Percentiles rank a stretch among this genome's conserved stretches.
phyloP scores from a whole-genome alignment of 2,329 filamentous ascomycete genomes.

The Fusarium torulosum region DNA sequence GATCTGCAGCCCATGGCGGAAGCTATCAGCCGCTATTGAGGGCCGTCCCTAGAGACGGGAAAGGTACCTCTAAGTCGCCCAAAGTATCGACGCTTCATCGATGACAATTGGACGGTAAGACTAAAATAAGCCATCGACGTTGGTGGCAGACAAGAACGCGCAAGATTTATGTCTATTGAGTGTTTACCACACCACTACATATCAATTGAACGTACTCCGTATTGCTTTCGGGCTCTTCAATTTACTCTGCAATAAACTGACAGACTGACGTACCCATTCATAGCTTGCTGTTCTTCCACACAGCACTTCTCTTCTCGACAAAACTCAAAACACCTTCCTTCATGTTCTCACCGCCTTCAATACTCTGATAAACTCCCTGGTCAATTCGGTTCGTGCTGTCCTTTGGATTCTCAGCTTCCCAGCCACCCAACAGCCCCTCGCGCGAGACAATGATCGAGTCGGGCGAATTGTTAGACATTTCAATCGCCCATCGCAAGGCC shows the following conservation, averaged over 20 bases:
- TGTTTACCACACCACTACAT: background rate
- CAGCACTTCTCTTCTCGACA: constrained; percentile 78
- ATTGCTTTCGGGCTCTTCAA: too few relatives aligned
- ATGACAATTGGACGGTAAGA: constrained; percentile 2
- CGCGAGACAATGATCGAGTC: constrained; percentile 81
- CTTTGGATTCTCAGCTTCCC: constrained; percentile 76
- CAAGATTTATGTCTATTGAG: constrained; percentile 9
- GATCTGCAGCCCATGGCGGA: constrained; percentile 22
- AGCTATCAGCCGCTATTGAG: constrained; percentile 36
- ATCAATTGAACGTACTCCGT: background rate
- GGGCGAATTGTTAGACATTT: constrained; percentile 76
- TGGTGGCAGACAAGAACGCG: constrained; percentile 27
- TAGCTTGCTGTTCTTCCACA: constrained; percentile 74
- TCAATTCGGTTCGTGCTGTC: constrained; percentile 69
- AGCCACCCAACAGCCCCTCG: constrained; percentile 77
- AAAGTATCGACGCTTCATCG: background rate
- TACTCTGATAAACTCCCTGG: constrained; percentile 68
- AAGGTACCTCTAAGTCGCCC: background rate
- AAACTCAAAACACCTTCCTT: constrained; percentile 80
- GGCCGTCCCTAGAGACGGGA: constrained; percentile 40
- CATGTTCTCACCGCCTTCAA: constrained; percentile 78
- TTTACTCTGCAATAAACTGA: too few relatives aligned
- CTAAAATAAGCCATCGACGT: constrained; percentile 33
- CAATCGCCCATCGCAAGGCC: constrained; percentile 71
- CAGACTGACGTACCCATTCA: constrained; percentile 45